Conservation (phyloP, 805 yeast genomes). For the Tetrapisispora namnaoensis region DNA sequence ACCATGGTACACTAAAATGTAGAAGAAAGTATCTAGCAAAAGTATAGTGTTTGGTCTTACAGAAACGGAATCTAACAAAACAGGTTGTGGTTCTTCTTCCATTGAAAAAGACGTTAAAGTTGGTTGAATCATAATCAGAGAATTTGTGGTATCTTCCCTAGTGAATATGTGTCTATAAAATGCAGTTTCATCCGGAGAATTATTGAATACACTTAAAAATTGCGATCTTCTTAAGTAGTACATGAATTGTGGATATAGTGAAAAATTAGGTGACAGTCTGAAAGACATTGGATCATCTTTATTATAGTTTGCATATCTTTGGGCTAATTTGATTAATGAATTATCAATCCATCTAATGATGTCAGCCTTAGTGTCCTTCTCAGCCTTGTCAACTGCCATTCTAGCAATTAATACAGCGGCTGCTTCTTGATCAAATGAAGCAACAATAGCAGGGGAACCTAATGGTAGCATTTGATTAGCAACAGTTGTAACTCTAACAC, state of each 20-base stretch:
- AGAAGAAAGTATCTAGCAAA: constrained; percentile 92
- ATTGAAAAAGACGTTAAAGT: constrained; percentile 79
- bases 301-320: constrained; percentile 85
- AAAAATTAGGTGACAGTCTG: constrained; percentile 72
- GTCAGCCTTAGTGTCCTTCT: constrained; percentile 84
- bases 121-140: constrained; percentile 96
- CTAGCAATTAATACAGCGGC: constrained; percentile 93
- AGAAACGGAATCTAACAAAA: constrained; percentile 85
- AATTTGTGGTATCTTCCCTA: constrained; percentile 86
- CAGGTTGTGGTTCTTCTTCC: constrained; percentile 84
- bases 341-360: constrained; percentile 92
- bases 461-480: constrained; percentile 42
- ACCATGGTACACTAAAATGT: constrained; percentile 91
- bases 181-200: constrained; percentile 98
- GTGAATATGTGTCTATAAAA: constrained; percentile 88
- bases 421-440: constrained; percentile 94
- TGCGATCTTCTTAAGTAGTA: constrained; percentile 94
- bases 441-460: constrained; percentile 45
- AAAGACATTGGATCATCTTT: constrained; percentile 78
- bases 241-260: constrained; percentile 89
- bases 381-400: constrained; percentile 74
- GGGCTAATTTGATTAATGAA: constrained; percentile 80
- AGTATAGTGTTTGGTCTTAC: constrained; percentile 81
- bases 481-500: constrained; percentile 86
- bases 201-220: constrained; percentile 90